These are phyloP conservation scores for Oryza australiensis DNA, from an alignment of 176 grass and related monocot species.

Conservation along the genomic window DNA sequence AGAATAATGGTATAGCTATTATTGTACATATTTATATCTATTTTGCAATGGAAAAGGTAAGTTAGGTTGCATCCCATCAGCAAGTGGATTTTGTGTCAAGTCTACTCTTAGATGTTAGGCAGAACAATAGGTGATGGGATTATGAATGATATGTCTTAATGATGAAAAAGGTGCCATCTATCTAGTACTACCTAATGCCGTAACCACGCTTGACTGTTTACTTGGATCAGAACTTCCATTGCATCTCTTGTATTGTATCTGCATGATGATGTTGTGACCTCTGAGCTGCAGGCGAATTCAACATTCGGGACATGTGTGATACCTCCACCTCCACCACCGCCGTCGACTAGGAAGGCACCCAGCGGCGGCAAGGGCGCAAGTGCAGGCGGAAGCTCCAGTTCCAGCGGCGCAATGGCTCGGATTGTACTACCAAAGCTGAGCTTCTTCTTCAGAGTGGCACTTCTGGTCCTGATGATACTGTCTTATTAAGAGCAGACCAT, in stretches of 20 bases:
- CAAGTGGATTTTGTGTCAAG: neutral
- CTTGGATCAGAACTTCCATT: neutral
- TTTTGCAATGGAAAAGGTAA: neutral
- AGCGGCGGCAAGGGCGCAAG: neutral
- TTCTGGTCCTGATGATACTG: constrained; percentile 18
- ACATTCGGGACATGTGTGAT: constrained; percentile 56
- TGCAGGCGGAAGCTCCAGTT: constrained; percentile 10
- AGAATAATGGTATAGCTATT: neutral
- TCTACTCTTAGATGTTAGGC: neutral
- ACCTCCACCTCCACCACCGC: constrained; percentile 41
- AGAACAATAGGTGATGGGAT: neutral
- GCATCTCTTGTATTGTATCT: neutral
- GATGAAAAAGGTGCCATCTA: neutral
- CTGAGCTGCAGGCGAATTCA: constrained; percentile 50
- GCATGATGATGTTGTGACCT: constrained; percentile 8
- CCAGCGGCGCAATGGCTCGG: neutral
- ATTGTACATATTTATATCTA: neutral
- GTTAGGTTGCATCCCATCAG: neutral
- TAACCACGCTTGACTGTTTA: neutral
- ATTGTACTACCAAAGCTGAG: constrained; percentile 1
- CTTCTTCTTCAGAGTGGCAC: constrained; percentile 25
- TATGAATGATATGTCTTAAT: neutral
- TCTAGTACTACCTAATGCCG: neutral
- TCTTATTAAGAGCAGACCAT: constrained; percentile 10
- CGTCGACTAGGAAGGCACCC: neutral